A percentile compares a stretch with the other conserved stretches of the same genome.
These are phyloP conservation scores for Atkinsonella texensis DNA, from an alignment of 2,329 filamentous ascomycete species.

Conservation along the genomic window DNA sequence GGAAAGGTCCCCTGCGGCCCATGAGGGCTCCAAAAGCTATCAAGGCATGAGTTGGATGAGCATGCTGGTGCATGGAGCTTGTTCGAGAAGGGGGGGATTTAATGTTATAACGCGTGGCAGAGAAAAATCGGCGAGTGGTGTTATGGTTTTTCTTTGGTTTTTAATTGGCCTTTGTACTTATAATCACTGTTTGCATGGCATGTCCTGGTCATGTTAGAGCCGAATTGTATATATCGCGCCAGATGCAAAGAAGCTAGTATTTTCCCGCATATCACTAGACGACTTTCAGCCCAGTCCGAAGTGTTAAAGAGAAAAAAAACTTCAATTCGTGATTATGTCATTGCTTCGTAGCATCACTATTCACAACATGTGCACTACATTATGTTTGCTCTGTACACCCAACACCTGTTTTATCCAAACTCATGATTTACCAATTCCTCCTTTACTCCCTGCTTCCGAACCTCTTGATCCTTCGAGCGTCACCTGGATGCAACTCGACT, in stretches of 20 bases:
- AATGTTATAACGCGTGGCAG: background rate
- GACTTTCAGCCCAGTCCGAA: background rate
- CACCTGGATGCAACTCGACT: slow-evolving; percentile 33
- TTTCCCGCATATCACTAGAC: background rate
- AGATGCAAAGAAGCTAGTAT: background rate
- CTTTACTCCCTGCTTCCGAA: slow-evolving; percentile 20
- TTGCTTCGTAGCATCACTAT: background rate
- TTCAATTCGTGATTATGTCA: background rate
- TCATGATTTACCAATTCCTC: background rate
- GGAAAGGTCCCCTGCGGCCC: slow-evolving; percentile 37
- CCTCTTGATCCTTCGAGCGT: slow-evolving; percentile 36
- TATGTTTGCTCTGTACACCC: background rate
- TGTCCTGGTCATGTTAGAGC: background rate
- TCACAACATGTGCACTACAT: background rate
- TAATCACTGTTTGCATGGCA: background rate
- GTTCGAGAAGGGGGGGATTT: background rate
- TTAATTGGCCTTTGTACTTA: background rate
- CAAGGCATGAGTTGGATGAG: slow-evolving; percentile 3
- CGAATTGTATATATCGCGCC: background rate
- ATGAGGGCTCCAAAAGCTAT: slow-evolving; percentile 15
- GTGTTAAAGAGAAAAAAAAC: background rate
- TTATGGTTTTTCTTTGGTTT: background rate
- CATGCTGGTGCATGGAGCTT: background rate
- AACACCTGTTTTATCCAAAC: background rate
- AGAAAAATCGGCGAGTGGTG: background rate